phyloP scores from a whole-genome alignment of 1,284 basidiomycete species.

The Vanrija humicola region DNA sequence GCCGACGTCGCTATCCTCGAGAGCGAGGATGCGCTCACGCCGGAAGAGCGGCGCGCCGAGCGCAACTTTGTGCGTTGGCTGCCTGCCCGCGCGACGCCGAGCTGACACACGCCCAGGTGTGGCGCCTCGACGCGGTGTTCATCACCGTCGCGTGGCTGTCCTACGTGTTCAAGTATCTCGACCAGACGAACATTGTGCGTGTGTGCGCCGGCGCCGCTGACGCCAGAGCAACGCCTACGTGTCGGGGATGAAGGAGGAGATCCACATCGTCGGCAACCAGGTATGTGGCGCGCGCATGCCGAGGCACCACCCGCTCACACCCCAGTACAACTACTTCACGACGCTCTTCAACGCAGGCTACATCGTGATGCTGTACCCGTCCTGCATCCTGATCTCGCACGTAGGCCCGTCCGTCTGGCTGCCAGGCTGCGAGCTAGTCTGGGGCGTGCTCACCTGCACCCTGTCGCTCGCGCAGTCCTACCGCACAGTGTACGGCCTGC shows the following conservation, averaged over 20 bases:
- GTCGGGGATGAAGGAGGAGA: constrained; percentile 23
- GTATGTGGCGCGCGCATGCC: neutral
- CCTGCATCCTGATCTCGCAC: constrained; percentile 6
- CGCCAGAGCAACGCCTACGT: constrained; percentile 27
- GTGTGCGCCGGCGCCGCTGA: neutral
- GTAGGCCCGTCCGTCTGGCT: constrained; percentile 11
- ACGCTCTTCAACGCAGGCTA: constrained; percentile 10
- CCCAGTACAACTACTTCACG: too few species aligned
- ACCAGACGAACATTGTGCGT: constrained; percentile 24
- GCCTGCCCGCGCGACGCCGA: too few species aligned
- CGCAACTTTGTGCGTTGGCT: neutral
- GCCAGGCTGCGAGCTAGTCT: constrained; percentile 8
- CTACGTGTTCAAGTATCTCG: constrained; percentile 18
- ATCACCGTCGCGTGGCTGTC: constrained; percentile 7
- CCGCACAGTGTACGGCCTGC: constrained; percentile 9
- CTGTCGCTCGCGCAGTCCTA: constrained; percentile 10
- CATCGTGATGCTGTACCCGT: constrained; percentile 10
- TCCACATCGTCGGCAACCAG: constrained; percentile 26
- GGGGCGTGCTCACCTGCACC: constrained; percentile 11
- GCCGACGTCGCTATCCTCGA: too few species aligned
- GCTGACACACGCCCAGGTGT: neutral
- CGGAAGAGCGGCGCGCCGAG: neutral
- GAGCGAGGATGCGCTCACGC: neutral
- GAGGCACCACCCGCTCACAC: too few species aligned
- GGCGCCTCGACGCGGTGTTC: constrained; percentile 15